Percentiles rank a stretch among this genome's conserved stretches.
phyloP scores from a whole-genome alignment of 2,329 filamentous ascomycete genomes.

The Neopestalotiopsis rosae region DNA sequence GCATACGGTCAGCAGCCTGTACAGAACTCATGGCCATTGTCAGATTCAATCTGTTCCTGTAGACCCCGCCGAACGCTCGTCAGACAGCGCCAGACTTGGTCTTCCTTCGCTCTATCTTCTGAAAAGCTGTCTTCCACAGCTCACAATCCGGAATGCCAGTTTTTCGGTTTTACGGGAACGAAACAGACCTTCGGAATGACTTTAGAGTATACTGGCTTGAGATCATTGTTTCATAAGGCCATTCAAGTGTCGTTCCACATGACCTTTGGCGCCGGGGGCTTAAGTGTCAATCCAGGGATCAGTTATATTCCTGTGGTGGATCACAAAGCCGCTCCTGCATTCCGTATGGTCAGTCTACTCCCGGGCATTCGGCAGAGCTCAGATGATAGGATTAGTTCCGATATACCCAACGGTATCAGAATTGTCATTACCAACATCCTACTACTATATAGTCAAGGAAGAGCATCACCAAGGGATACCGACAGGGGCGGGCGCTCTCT shows the following conservation, averaged over 20 bases:
- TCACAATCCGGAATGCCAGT: neutral
- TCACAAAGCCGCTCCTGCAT: neutral
- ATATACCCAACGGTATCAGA: neutral
- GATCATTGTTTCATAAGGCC: neutral
- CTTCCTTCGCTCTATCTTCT: neutral
- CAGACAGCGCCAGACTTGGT: neutral
- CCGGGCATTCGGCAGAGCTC: too few species aligned
- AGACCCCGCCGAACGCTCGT: neutral
- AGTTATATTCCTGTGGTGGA: neutral
- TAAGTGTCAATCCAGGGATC: neutral
- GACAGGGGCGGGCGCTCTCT: neutral
- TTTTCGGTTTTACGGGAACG: neutral
- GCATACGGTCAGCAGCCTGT: neutral
- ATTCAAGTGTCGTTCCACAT: neutral
- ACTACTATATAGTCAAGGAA: neutral
- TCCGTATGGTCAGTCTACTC: neutral
- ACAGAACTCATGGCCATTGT: neutral
- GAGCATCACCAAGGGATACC: neutral
- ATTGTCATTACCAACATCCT: neutral
- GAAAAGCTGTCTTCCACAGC: neutral
- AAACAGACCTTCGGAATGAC: neutral
- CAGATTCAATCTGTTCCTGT: neutral
- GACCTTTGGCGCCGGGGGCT: neutral
- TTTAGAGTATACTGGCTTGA: neutral
- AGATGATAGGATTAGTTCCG: neutral